Evolutionary conservation across 768 basidiomycete species (phyloP).

Genomic region (Leccinum ochraceum): DNA sequence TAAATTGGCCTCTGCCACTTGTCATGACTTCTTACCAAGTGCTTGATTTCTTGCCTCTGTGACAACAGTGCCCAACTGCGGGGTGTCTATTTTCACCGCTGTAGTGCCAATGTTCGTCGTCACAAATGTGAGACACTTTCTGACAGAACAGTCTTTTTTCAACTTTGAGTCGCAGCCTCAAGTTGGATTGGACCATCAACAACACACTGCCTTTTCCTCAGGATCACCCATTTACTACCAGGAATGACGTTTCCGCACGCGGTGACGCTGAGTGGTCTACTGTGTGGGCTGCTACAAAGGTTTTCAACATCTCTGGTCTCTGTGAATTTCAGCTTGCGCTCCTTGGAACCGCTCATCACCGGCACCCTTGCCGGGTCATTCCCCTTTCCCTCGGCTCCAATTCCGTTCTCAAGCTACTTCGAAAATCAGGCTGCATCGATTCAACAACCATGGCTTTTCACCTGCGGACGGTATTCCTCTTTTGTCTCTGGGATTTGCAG

Average conservation of each 20-base stretch:
- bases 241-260: background rate
- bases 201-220: background rate
- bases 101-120: too few relatives aligned
- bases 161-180: background rate
- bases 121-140: too few relatives aligned
- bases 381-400: slow-evolving; percentile 34
- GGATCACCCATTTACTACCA: background rate
- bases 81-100: too few relatives aligned
- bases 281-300: slow-evolving; percentile 11
- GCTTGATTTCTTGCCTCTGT: too few relatives aligned
- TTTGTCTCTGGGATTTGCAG: background rate
- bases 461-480: slow-evolving; percentile 38
- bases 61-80: too few relatives aligned
- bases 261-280: slow-evolving; percentile 11
- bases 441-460: slow-evolving; percentile 32
- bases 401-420: slow-evolving; percentile 35
- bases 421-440: slow-evolving; percentile 47
- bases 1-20: too few relatives aligned
- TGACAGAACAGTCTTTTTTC: background rate
- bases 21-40: too few relatives aligned
- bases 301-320: slow-evolving; percentile 23
- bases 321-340: slow-evolving; percentile 24
- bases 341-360: slow-evolving; percentile 11
- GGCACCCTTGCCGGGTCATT: slow-evolving; percentile 8
- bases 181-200: background rate